Evolutionary conservation across 169 alveolate species (phyloP), one percentile per base, ranked within the genome.

Genomic region (Eimeria acervulina): DNA sequence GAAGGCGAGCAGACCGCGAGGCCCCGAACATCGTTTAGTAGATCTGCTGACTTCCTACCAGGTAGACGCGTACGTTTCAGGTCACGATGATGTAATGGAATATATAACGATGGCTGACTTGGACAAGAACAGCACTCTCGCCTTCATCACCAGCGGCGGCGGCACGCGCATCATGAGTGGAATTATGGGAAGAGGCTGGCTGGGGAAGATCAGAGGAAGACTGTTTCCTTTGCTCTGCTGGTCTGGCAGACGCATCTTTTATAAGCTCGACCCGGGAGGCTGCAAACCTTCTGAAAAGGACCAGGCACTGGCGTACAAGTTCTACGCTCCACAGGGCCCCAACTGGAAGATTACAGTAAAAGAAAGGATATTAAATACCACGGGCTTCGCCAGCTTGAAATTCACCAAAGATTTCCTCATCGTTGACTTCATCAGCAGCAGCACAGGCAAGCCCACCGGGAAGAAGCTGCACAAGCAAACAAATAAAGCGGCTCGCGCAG

Each of bases 71-170:
- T 92, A 92, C 42, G 28, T 92, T 1, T 92, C 95, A 0, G 90
- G 55, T 33, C 95, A 92, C 68, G 95, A 92, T 52, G 21, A 76
- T 26, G 21, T 59, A 31, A n/a, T 92, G 95, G 95, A 92, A 36
- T 92, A 92, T 76, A 23, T 42, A 4, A 8, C 95, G 21, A n/a
- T 92, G 68, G 78, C 85, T 47, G 95, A 92, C 52, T 33, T 92
- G 68, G 88, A 76, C 26, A 78, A 31, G 17, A 78, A 92, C 84
- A 92, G 91, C 17, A 92, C 95, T 8, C 55, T 76, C 21, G 90
- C 95, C 6, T 76, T 92, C 70, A 76, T 92, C 36, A 92, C 81
- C 68, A 92, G 95, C 23, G 95, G 95, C 12, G 61, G 91, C 12
- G 91, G 63, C 26, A 42, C 91, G 84, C 90, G 91, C 5, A 40